These are phyloP conservation scores for Cicer yamashitae DNA, from an alignment of 306 rosid species.

Conservation along the genomic window DNA sequence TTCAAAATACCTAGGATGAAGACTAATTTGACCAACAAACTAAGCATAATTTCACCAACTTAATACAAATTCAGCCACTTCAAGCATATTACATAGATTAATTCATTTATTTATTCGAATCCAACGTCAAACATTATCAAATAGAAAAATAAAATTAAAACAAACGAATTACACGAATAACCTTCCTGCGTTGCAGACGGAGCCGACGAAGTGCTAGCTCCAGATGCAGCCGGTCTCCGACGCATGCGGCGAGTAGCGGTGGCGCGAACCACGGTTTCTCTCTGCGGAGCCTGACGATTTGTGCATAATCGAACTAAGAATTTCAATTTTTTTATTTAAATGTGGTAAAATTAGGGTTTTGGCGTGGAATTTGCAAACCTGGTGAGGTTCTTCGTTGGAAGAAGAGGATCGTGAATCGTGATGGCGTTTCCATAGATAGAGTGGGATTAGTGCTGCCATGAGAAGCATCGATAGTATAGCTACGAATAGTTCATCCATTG, in stretches of 20 bases:
- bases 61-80: neutral
- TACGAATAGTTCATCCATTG: constrained; percentile 74
- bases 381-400: constrained; percentile 63
- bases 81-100: neutral
- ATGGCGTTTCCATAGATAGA: constrained; percentile 81
- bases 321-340: neutral
- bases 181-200: constrained; percentile 69
- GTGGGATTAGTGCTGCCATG: constrained; percentile 65
- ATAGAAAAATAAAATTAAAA: neutral
- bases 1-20: neutral
- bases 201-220: constrained; percentile 82
- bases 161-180: neutral
- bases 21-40: neutral
- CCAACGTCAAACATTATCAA: neutral
- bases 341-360: constrained; percentile 33
- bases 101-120: neutral
- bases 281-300: constrained; percentile 61
- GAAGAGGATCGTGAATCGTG: constrained; percentile 58
- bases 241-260: constrained; percentile 86
- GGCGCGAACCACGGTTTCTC: constrained; percentile 81
- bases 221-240: constrained; percentile 79
- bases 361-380: constrained; percentile 59
- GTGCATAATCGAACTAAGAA: constrained; percentile 16
- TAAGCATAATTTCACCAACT: neutral
- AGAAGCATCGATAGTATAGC: constrained; percentile 73